These are phyloP conservation scores for Kondoa malvinella DNA, from an alignment of 768 basidiomycete species.

Conservation along the genomic window DNA sequence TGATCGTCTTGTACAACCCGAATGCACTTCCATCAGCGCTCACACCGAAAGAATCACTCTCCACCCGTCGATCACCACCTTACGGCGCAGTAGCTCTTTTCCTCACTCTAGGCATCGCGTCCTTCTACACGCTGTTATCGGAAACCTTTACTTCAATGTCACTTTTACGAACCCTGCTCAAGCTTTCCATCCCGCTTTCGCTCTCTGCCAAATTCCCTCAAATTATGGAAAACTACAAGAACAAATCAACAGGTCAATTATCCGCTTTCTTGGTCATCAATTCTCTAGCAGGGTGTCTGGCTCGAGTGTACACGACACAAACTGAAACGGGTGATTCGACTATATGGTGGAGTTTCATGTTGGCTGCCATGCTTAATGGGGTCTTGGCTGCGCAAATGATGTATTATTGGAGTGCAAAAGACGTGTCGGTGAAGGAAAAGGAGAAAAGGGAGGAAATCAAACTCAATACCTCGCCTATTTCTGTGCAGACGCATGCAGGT, in stretches of 20 bases:
- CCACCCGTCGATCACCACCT: slow-evolving; percentile 21
- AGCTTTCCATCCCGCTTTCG: slow-evolving; percentile 73
- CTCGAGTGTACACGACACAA: slow-evolving; percentile 79
- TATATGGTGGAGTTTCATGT: slow-evolving; percentile 63
- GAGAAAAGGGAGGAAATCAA: neutral
- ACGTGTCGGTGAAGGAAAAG: neutral
- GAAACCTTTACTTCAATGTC: slow-evolving; percentile 33
- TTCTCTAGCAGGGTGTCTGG: slow-evolving; percentile 74
- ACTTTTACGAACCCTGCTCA: slow-evolving; percentile 53
- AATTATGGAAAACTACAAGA: slow-evolving; percentile 60
- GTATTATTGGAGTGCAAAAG: slow-evolving; percentile 13
- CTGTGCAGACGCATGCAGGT: neutral
- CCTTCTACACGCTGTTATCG: slow-evolving; percentile 36
- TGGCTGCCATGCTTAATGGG: slow-evolving; percentile 64
- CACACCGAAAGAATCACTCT: slow-evolving; percentile 16
- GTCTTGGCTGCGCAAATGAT: slow-evolving; percentile 38
- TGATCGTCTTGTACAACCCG: slow-evolving; percentile 35
- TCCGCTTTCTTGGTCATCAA: slow-evolving; percentile 80
- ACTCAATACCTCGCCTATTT: neutral
- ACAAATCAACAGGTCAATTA: slow-evolving; percentile 74
- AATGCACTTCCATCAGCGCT: slow-evolving; percentile 3
- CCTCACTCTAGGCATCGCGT: slow-evolving; percentile 31
- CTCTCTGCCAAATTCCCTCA: slow-evolving; percentile 89
- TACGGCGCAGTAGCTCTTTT: slow-evolving; percentile 27
- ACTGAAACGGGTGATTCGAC: slow-evolving; percentile 71